Base-by-base conservation (phyloP, 2,329 filamentous ascomycete species). In the Salinomyces thailandicus region DNA sequence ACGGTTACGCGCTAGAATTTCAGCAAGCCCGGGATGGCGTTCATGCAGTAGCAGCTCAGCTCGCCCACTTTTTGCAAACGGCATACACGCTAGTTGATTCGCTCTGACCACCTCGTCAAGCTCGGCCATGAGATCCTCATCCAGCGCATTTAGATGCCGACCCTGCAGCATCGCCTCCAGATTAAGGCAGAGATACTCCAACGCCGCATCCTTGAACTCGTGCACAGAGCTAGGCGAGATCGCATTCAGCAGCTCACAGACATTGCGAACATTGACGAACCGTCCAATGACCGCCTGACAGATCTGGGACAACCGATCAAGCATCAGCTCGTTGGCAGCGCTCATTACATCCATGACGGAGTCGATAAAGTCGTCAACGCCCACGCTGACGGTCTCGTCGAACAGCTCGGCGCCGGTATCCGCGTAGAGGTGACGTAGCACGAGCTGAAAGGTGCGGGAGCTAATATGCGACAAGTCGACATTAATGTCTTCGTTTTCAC, bases 101-200 rank as follows among this genome's bases (percentile, higher is more conserved):
- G 79, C 75, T 40, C 80, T 79, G 11, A 93, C 85, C 8, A 85
- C 73, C 33, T 73, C 68, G 54, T 95, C 85, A 2, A 98, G 70
- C 36, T 95, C 85, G 2, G 72, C 51, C 12, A 95, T 62, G n/a
- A 96, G 63, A 41, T 93, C 81, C 28, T 82, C 76, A 36, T 96
- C 87, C 12, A 98, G 72, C 39, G 85, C 81, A 46, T 93, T 83
- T 2, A 98, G 70, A 12, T 89, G 70, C 49, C 75, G 73, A 44
- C 93, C 94, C 53, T 95, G 86, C 34, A 98, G 75, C 71, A 96
- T 85, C 5, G 79, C 77, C 59, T 98, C 91, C 39, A 96, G 69
- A 52, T 94, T 93, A 30, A 94, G 66, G 51, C 86, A 94, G 15
- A 95, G 77, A 54, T 95, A 98, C 57, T 94, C 85, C 18, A 96